Percentiles rank a stretch among this genome's conserved stretches.
phyloP scores from a whole-genome alignment of 352 stramenopile genomes.

The Phytophthora idaei region DNA sequence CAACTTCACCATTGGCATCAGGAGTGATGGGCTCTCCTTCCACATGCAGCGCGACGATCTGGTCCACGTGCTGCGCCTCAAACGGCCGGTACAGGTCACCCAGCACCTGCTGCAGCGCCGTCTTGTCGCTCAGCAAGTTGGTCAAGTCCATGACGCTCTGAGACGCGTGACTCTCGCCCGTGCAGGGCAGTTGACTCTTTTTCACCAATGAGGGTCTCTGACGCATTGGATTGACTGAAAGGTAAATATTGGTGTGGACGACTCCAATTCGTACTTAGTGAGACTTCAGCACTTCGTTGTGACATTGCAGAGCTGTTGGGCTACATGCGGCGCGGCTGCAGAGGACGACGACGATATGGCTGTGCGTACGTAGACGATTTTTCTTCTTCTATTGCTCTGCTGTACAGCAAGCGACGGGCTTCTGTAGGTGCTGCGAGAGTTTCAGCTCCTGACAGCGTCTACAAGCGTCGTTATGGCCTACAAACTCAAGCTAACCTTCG shows the following conservation, averaged over 20 bases:
- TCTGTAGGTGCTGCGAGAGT: constrained; percentile 10
- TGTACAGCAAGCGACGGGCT: not conserved
- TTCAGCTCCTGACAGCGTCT: constrained; percentile 1
- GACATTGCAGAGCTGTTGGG: constrained; percentile 23
- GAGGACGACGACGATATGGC: constrained; percentile 23
- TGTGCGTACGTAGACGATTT: constrained; percentile 26
- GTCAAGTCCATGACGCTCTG: constrained; percentile 47
- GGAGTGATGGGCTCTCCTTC: constrained; percentile 22
- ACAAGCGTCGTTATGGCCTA: not conserved
- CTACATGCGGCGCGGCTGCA: constrained; percentile 20
- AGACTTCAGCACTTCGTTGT: constrained; percentile 10
- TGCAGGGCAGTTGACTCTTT: constrained; percentile 22
- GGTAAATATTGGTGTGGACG: not conserved
- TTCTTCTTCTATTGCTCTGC: not conserved
- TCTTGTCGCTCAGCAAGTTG: constrained; percentile 39
- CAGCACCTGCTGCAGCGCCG: constrained; percentile 40
- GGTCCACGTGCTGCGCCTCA: constrained; percentile 44
- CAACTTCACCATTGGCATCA: constrained; percentile 3
- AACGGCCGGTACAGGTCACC: constrained; percentile 53
- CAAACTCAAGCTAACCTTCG: not conserved
- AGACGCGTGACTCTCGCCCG: constrained; percentile 34
- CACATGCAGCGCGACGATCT: constrained; percentile 53
- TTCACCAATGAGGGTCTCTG: not conserved
- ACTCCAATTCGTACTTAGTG: constrained; percentile 16
- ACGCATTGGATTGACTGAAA: constrained; percentile 15